Evolutionary conservation across 306 rosid genomes (phyloP).

Genomic region (Cucurbita maxima): DNA sequence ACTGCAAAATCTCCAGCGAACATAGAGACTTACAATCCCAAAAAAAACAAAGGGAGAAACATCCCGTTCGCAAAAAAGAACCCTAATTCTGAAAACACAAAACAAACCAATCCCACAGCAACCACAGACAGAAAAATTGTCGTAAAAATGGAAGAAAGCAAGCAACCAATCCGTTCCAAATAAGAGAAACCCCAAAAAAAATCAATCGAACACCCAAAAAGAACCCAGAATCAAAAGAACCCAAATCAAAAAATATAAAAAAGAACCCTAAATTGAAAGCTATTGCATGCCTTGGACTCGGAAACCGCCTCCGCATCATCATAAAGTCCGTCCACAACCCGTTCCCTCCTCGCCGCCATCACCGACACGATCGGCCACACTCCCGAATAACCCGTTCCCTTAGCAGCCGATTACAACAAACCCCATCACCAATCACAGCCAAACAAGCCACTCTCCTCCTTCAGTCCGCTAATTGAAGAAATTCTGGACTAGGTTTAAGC

Average conservation of each 20-base stretch:
- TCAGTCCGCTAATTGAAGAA: neutral
- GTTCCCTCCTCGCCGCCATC: conserved; percentile 18
- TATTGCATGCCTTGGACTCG: conserved; percentile 38
- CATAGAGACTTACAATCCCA: neutral
- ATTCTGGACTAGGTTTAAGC: neutral
- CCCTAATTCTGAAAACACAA: conserved; percentile 8
- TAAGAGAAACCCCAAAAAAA: neutral
- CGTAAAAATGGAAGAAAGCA: conserved; percentile 10
- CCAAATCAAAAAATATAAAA: neutral
- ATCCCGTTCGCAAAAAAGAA: neutral
- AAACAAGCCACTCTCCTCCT: neutral
- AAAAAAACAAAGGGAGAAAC: neutral
- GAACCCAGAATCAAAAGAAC: neutral
- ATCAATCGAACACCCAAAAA: neutral
- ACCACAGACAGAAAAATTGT: conserved; percentile 9
- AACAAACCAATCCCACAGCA: conserved; percentile 22
- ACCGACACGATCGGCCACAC: conserved; percentile 20
- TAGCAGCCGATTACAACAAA: neutral
- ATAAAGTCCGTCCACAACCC: conserved; percentile 23
- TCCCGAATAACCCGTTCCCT: neutral
- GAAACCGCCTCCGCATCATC: conserved; percentile 22
- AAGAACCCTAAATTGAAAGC: conserved; percentile 26
- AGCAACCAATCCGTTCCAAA: neutral
- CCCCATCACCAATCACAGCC: neutral
- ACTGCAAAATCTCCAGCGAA: neutral